Percentiles rank a stretch among this genome's conserved stretches.
Conservation (phyloP, 257 asterid species). For the Salvia hispanica region DNA sequence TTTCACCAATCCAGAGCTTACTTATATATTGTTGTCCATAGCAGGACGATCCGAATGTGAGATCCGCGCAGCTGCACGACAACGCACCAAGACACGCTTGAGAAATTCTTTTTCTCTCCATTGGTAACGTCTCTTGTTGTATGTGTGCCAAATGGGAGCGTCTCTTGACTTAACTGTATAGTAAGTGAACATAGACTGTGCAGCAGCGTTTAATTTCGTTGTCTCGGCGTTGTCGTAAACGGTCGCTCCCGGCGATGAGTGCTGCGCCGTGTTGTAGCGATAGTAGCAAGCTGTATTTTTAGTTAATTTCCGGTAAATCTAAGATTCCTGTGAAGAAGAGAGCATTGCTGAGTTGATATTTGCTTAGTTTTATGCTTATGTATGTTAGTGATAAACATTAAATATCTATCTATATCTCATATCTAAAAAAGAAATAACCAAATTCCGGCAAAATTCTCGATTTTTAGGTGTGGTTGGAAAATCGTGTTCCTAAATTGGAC, state of each 20-base stretch:
- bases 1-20: constrained; percentile 10
- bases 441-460: no score
- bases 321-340: constrained; percentile 25
- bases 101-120: constrained; percentile 28
- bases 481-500: no score
- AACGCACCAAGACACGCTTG: constrained; percentile 77
- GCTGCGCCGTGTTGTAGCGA: constrained; percentile 32
- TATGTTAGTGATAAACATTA: constrained; percentile 30
- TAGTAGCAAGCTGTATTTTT: constrained; percentile 30
- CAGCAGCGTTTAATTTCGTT: constrained; percentile 17
- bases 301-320: constrained; percentile 25
- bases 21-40: constrained; percentile 20
- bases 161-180: constrained; percentile 26
- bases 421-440: no score
- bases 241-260: neutral
- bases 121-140: neutral
- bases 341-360: constrained; percentile 23
- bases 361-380: constrained; percentile 28
- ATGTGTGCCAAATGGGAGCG: constrained; percentile 2
- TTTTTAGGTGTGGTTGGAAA: no score
- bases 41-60: constrained; percentile 83
- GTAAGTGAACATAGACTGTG: constrained; percentile 26
- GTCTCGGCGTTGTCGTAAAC: neutral
- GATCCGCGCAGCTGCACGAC: constrained; percentile 82
- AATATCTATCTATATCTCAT: neutral